A percentile compares a stretch with the other conserved stretches of the same genome.
phyloP scores from a whole-genome alignment of 495 filamentous ascomycete genomes.

The Tuber brumale region DNA sequence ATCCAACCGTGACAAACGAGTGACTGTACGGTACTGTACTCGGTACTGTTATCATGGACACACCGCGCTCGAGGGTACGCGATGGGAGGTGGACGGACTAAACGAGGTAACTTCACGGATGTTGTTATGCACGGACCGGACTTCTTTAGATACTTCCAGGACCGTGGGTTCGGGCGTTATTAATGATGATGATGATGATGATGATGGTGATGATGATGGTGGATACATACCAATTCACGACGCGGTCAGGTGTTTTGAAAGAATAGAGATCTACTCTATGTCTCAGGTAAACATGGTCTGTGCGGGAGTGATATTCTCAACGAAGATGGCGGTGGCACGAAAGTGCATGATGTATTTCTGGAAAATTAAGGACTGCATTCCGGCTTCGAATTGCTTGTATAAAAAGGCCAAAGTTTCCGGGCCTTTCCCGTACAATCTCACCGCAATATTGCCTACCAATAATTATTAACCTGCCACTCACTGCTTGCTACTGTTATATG shows the following conservation, averaged over 20 bases:
- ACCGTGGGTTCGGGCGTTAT: neutral
- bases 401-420: neutral
- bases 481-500: neutral
- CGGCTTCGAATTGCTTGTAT: neutral
- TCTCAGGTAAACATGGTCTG: neutral
- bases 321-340: neutral
- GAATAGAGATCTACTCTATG: neutral
- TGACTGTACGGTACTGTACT: neutral
- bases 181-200: neutral
- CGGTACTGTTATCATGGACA: neutral
- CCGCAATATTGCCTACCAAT: neutral
- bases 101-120: neutral
- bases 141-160: neutral
- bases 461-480: neutral
- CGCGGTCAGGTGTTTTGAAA: neutral
- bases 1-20: neutral
- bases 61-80: neutral
- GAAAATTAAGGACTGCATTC: conserved; percentile 2
- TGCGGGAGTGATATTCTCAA: neutral
- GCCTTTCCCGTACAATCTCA: neutral
- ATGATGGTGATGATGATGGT: neutral
- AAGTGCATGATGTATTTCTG: neutral
- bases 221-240: neutral
- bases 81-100: neutral
- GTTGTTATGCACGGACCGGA: neutral